Evolutionary conservation across 768 basidiomycete genomes (phyloP), one percentile per base, ranked within the genome.

Genomic region (Imleria badia): DNA sequence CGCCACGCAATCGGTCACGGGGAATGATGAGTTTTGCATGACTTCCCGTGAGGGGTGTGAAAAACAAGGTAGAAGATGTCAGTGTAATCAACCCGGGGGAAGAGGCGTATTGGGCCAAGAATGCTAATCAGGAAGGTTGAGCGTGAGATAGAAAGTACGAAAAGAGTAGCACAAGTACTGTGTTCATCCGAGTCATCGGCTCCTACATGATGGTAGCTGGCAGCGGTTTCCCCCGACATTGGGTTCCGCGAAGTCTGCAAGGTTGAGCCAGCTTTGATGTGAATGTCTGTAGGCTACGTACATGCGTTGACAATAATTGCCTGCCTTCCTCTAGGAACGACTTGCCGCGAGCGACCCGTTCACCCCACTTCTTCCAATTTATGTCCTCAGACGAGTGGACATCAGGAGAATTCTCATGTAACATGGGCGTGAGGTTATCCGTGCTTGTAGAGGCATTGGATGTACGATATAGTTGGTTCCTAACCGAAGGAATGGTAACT

Each of bases 81-180:
- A 88, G 52, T 22, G 83, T 86, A 47, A 88, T 79, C 39, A 87
- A 64, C 2, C 86, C 86, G 2, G 83, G 82, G 6, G 71, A 67
- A 26, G 81, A 76, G 43, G 71, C 71, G 50, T 80, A 74, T 54
- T 87, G 83, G 39, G 83, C 83, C 48, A 84, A 78, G 68, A 81
- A 88, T 1, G 81, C 86, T 88, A 47, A 46, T 41, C 29, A 44
- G 38, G 29, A 42, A 51, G 10, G 2, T 39, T 60, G 9, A 57
- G 42, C 47, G 38, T 19, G n/a, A 41, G n/a, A 47, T 14, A 39
- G 11, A 20, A 40, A 12, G 17, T n/a, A 26, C 34, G 23, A 15
- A 48, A 45, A 42, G 43, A 14, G 43, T 6, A 33, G 22, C 75
- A 47, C 6, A 26, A 26, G 3, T 55, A 80, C 79, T 74, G 42